Base-by-base conservation (phyloP, 108 stramenopile species). In the Cyclotella sp. region DNA sequence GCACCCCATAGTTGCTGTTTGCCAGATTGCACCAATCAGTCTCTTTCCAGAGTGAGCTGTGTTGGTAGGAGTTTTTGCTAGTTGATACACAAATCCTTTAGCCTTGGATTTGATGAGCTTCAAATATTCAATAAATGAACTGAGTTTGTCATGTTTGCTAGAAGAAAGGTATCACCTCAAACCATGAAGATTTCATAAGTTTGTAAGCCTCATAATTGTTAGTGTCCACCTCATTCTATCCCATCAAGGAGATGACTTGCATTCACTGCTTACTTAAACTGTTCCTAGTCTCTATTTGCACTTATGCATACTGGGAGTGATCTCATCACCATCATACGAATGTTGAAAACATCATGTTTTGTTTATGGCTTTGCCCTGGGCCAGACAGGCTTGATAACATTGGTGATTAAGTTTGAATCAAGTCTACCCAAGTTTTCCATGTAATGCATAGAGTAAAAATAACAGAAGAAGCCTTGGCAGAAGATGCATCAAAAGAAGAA, bases 1-100 rank as follows among this genome's bases (percentile, higher is more conserved):
- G 19, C 68, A 18, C 4, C 65, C 40, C 75, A 76, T 77, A 26
- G 76, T 77, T 47, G 76, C 67, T 10, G 63, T 72, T 39, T 46
- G 8, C 60, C 72, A 61, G 9, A 72, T 15, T 11, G 61, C 72
- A 28, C 72, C 72, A 6, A 72, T 2, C 16, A 72, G 18, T 24
- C 19, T 61, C 21, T 62, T 62, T 15, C 27, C 40, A n/a, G n/a
- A n/a, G n/a, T n/a, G n/a, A 26, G 11, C 5, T 29, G 19, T 43
- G 19, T 40, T 59, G 44, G 11, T 12, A n/a, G 41, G 9, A n/a
- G 60, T 59, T 2, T 30, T 3, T 10, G 44, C 72, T 12, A 61
- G 18, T 45, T 72, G 24, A n/a, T 61, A 72, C 12, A 49, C 46
- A 62, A 72, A 72, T 3, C 72, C 72, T 30, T 72, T 72, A 14